Evolutionary conservation across 2,329 filamentous ascomycete species (phyloP).

Genomic region (Talaromyces sp.): DNA sequence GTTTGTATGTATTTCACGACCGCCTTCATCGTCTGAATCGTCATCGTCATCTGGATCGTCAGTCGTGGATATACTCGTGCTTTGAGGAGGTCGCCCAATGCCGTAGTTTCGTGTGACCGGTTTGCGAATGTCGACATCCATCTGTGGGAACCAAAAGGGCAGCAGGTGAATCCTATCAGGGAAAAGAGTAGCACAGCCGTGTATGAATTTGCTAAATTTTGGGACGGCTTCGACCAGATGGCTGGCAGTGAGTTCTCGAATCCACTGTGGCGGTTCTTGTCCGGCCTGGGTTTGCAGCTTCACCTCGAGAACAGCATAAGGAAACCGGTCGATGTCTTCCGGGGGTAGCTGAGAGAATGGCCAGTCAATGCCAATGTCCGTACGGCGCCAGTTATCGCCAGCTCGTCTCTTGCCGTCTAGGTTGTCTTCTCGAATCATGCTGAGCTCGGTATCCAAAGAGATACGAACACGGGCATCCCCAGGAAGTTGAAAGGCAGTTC

Average conservation of each 20-base stretch:
- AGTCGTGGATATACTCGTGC: constrained; percentile 70
- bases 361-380: constrained; percentile 95
- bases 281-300: constrained; percentile 96
- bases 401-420: constrained; percentile 70
- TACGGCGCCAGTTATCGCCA: constrained; percentile 91
- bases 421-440: constrained; percentile 94
- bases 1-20: background rate
- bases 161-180: constrained; percentile 82
- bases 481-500: constrained; percentile 94
- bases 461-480: constrained; percentile 95
- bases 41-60: constrained; percentile 71
- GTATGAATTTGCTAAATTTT: constrained; percentile 99
- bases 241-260: constrained; percentile 84
- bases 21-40: constrained; percentile 61
- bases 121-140: constrained; percentile 96
- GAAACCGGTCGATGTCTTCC: constrained; percentile 84
- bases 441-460: constrained; percentile 91
- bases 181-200: constrained; percentile 84
- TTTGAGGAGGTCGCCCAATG: constrained; percentile 74
- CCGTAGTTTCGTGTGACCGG: constrained; percentile 84
- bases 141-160: constrained; percentile 97
- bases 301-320: constrained; percentile 93
- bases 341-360: constrained; percentile 85
- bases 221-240: constrained; percentile 98
- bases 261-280: constrained; percentile 94